Base-by-base conservation (phyloP, 495 filamentous ascomycete species). In the Rostrohypoxylon terebratum region DNA sequence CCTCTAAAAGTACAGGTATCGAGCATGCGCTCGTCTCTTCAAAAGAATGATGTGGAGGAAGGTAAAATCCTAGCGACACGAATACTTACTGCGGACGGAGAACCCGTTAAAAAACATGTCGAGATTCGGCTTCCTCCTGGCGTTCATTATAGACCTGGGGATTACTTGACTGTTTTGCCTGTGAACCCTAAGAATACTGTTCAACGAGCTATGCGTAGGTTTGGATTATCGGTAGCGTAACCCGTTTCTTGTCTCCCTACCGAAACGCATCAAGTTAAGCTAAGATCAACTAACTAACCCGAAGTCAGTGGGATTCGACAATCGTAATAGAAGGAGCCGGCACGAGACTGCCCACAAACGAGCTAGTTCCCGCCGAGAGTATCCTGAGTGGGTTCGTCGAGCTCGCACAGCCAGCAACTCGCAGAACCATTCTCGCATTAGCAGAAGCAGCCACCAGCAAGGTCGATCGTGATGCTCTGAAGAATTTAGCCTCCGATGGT, bases 91-190 rank as follows among this genome's bases (percentile, higher is more conserved):
- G 75, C 83, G 1, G 81, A 83, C 0, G 85, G 80, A 0, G 84
- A 83, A 31, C 83, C 87, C 0, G 81, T 82, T 45, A 91, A 91
- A 79, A 81, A 85, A 14, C 84, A 90, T 64, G 76, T 92, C 25
- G 83, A 85, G 21, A 82, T 93, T 57, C 80, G 86, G 40, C 78
- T 93, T 3, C 90, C 90, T 0, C 79, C 81, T 1, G 88, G 86
- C 28, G 87, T 87, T 79, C 81, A 80, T 10, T 93, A 92, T 71
- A 82, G 83, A 31, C 83, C 87, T 59, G 90, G 90, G 25, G 90
- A 93, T 66, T 92, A 93, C 71, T 83, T 93, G 3, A 87, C 87
- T 1, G 82, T 92, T 11, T 79, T 90, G 0, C 90, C 90, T 0
- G 80, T 88, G 2, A 92, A 92, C 72, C 87, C 87, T 1, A 78